Evolutionary conservation across 768 basidiomycete species (phyloP), one percentile per base, ranked within the genome.

Genomic region (Leccinum variicolor): DNA sequence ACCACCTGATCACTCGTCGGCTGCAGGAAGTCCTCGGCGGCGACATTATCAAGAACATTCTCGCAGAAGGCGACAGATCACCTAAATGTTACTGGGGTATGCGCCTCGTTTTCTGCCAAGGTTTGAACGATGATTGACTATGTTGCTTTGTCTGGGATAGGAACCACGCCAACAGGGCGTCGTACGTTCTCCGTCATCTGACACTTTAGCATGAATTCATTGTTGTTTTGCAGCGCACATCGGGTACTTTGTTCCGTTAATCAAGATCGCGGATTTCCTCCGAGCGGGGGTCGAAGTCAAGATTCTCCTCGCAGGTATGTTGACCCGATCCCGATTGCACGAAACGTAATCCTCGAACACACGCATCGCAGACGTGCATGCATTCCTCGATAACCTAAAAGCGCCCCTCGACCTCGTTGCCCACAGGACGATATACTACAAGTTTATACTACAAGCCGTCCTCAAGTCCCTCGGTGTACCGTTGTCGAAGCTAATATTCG

Each of bases 321-420:
- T 46, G 4, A 33, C 41, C 4, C 15, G 8, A 23, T 14, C 31
- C 23, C 6, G 3, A 56, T 52, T 19, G 9, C 53, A 3, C 6
- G 19, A 14, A n/a, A 15, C 3, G 2, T 6, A 11, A 45, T 21
- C 10, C 9, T 14, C 45, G 26, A 51, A 21, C 4, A 28, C 58
- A 3, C 51, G 31, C 49, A 36, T 41, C 25, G 4, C 69, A 92
- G 94, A 97, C 69, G 84, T 98, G 14, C 97, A 98, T 66, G 97
- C 94, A 7, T 98, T 98, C 79, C 84, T 99, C 49, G 97, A 99
- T 71, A 97, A 98, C 68, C 78, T 95, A 64, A 99, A 99, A 74
- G 95, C 97, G 0, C 95, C 96, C 0, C 76, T 96, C 1, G 93
- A 94, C 50, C 90, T 97, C 57, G 93, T 99, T 49, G 82, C 80